These are phyloP conservation scores for Petunia hybrid DNA, from an alignment of 305 asterid genomes.

Conservation along the genomic window DNA sequence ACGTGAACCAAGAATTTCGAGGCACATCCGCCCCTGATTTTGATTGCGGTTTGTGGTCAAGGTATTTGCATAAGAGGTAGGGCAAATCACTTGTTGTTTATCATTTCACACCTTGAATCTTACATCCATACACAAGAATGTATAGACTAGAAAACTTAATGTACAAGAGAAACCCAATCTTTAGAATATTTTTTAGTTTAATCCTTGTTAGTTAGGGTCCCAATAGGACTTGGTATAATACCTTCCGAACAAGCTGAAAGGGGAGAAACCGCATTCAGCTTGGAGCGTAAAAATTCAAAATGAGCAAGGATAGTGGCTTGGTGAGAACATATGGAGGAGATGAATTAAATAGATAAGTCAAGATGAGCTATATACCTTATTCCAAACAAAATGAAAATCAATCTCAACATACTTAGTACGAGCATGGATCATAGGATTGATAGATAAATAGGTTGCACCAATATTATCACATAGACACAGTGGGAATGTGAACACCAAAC, in stretches of 20 bases:
- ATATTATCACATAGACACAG: neutral
- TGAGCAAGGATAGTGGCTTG: neutral
- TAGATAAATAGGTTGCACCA: neutral
- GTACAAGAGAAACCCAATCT: too few relatives aligned
- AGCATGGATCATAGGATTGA: neutral
- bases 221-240: neutral
- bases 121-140: too few relatives aligned
- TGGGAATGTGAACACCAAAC: neutral
- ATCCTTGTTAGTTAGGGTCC: too few relatives aligned
- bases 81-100: too few relatives aligned
- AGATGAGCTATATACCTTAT: neutral
- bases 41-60: too few relatives aligned
- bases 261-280: neutral
- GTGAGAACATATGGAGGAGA: neutral
- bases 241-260: neutral
- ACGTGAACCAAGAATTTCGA: too few relatives aligned
- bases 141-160: too few relatives aligned
- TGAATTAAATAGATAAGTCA: neutral
- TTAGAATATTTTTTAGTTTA: too few relatives aligned
- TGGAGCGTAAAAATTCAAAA: neutral
- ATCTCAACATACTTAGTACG: slow-evolving; percentile 15
- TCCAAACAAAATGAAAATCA: neutral
- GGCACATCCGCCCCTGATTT: too few relatives aligned
- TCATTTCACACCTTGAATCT: too few relatives aligned
- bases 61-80: too few relatives aligned